These are phyloP conservation scores for Wolfiporia cocos DNA, from an alignment of 1,284 basidiomycete genomes.

Conservation along the genomic window DNA sequence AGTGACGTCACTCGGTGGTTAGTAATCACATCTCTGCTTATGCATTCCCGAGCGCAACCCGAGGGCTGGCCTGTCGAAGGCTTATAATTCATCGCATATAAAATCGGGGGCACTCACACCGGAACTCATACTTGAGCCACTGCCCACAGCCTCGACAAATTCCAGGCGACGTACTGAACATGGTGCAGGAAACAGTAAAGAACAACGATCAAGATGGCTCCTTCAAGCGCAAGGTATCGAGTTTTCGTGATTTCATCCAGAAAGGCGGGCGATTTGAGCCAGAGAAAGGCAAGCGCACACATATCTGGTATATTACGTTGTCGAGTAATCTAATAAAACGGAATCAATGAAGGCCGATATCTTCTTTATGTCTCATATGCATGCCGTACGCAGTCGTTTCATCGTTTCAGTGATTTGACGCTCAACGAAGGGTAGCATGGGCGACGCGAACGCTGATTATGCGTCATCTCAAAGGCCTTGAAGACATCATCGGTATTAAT, in stretches of 20 bases:
- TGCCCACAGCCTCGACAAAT: no score
- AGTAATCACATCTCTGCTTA: no score
- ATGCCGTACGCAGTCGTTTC: background rate
- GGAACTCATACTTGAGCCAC: no score
- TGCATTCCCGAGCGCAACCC: no score
- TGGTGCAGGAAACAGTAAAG: no score
- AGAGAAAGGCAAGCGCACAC: constrained; percentile 52
- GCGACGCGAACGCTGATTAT: constrained; percentile 88
- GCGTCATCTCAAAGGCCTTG: constrained; percentile 87
- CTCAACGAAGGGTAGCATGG: constrained; percentile 59
- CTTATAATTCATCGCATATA: no score
- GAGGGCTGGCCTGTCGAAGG: no score
- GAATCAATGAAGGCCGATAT: constrained; percentile 1
- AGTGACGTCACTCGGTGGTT: no score
- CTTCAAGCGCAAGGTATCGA: constrained; percentile 70
- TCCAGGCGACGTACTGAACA: no score
- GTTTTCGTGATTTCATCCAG: constrained; percentile 71
- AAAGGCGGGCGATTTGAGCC: constrained; percentile 71
- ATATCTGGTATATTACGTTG: background rate
- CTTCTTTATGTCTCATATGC: constrained; percentile 1
- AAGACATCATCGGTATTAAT: constrained; percentile 34
- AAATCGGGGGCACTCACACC: no score
- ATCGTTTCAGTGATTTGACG: background rate
- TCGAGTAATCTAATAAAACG: no score
- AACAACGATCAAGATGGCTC: constrained; percentile 61